Conservation (phyloP, 2,329 filamentous ascomycete genomes). For the Arthrobotrys megalospora region DNA sequence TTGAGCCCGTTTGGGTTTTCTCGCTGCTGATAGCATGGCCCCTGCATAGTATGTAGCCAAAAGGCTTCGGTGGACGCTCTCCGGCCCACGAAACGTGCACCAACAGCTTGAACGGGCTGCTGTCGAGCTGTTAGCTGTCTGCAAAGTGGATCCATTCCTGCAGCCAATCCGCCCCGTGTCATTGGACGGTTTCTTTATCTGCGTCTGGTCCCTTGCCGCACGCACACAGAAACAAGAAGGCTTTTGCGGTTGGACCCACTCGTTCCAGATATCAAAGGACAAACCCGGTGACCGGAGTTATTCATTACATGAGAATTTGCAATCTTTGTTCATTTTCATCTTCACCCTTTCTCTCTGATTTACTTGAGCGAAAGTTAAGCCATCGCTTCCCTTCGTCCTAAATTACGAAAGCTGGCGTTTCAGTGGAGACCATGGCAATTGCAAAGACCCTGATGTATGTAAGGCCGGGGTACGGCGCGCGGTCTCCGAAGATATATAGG, state of each 20-base stretch:
- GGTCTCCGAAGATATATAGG: slow-evolving; percentile 48
- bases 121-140: slow-evolving; percentile 17
- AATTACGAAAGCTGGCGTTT: neutral
- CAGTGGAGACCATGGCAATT: too few relatives aligned
- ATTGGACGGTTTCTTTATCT: slow-evolving; percentile 48
- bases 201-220: slow-evolving; percentile 51
- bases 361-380: neutral
- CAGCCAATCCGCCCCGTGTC: slow-evolving; percentile 8
- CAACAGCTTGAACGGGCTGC: slow-evolving; percentile 18
- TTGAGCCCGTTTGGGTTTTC: slow-evolving; percentile 41
- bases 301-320: slow-evolving; percentile 9
- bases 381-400: slow-evolving; percentile 32
- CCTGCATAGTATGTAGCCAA: slow-evolving; percentile 24
- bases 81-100: slow-evolving; percentile 49
- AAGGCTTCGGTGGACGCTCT: slow-evolving; percentile 59
- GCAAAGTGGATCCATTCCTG: slow-evolving; percentile 33
- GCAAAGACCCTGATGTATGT: neutral
- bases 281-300: slow-evolving; percentile 19
- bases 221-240: neutral
- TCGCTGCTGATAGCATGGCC: slow-evolving; percentile 37
- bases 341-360: neutral
- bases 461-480: slow-evolving; percentile 29
- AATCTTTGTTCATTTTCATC: neutral
- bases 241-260: slow-evolving; percentile 29
- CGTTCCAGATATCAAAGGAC: neutral